Base-by-base conservation (phyloP, 306 rosid genomes). In the Clitoria ternatea region DNA sequence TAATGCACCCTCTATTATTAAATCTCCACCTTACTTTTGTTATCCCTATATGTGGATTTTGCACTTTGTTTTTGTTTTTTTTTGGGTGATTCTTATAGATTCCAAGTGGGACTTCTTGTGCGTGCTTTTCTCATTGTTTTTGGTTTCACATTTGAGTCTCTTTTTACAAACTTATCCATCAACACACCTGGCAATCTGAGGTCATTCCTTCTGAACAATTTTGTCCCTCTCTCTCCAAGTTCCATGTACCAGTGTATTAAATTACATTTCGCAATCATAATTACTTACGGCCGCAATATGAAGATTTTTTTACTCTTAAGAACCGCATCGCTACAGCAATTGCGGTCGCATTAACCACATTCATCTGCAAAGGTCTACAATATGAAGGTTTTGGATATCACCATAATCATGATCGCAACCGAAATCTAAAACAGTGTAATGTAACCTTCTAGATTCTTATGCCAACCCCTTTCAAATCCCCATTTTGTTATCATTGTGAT, bases 21-120 rank as follows among this genome's bases (percentile, higher is more conserved):
- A 77, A 79, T 73, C 72, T 67, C 71, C 44, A 59, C 92, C 96
- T 70, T 79, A 54, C 70, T 72, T 83, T 91, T 81, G 84, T 91
- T 91, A 91, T 88, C 90, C 56, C 66, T 42, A 72, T 26, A 7
- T 70, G 29, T 35, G 74, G 70, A 60, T 44, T 37, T 61, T 29
- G 65, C 65, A 59, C 60, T 47, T 66, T 74, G 72, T 69, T 35
- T 40, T n/a, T n/a, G n/a, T n/a, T n/a, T n/a, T n/a, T n/a, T 64
- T 44, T 52, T 43, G 65, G 56, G 49, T 30, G 32, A 61, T 69
- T 44, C 60, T 57, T 27, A 13, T n/a, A 9, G 43, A 27, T 26
- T 40, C n/a, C 4, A 14, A 36, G 73, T 61, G 61, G 70, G 33
- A 62, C 32, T 66, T 49, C 32, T 66, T 49, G 70, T 69, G 79